Evolutionary conservation across 805 yeast species (phyloP), one percentile per base, ranked within the genome.

Genomic region (Pachysolen tannophilus): DNA sequence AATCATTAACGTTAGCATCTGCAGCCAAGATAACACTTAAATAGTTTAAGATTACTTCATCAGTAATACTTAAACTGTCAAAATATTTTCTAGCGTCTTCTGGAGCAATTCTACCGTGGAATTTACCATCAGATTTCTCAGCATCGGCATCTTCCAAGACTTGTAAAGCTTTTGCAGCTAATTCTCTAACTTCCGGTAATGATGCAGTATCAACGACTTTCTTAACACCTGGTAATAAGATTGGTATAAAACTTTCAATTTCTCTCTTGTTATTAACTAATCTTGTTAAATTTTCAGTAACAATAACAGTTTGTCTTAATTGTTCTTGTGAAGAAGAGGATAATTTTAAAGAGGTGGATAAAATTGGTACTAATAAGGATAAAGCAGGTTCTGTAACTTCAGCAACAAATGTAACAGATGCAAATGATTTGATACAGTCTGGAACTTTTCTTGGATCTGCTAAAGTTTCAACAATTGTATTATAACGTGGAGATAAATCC

Each of bases 301-400:
- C 96, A 42, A 87, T 85, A 45, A 90, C 97, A 6, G 97, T 84
- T 64, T 88, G 96, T 65, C 98, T 84, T 49, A 92, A 72, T 59
- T 90, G 94, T 56, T 90, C 97, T 63, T 92, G 96, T 14, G 97
- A 82, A 4, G 94, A 81, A 1, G 95, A 80, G 26, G 90, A 75
- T 65, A 82, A 75, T 50, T 81, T 82, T 52, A 90, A 69, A 3
- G 97, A 90, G 56, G 88, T 85, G 55, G 78, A 87, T 50, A 90
- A 72, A 46, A 88, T 88, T 31, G 98, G 98, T 30, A 85, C 97
- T 52, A 90, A 68, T 38, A 90, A 63, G 7, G 97, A 75, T 48
- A 90, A 68, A 4, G 94, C 94, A 5, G 97, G 94, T 64, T 88
- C 97, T 11, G 97, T 92, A 43, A 90, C 98, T 65, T 92, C 98